Conservation (phyloP, 306 rosid genomes). For the Trifolium dubium region DNA sequence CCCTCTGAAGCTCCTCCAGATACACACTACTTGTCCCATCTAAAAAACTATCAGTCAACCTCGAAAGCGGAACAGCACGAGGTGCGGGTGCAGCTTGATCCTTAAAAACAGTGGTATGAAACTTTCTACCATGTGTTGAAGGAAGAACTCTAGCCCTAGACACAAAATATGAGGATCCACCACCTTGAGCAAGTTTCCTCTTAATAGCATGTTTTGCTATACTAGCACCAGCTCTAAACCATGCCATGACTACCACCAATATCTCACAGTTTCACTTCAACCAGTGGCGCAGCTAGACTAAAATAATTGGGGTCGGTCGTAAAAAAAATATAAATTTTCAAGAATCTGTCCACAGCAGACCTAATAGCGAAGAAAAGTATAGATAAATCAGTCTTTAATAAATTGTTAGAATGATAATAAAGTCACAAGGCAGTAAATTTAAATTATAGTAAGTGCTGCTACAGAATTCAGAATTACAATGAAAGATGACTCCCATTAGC, state of each 20-base stretch:
- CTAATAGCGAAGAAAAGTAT: too few relatives aligned
- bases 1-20: conserved; percentile 95
- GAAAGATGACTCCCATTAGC: neutral
- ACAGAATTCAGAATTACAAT: neutral
- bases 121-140: conserved; percentile 53
- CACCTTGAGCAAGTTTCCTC: conserved; percentile 61
- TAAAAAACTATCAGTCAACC: conserved; percentile 84
- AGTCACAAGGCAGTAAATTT: too few relatives aligned
- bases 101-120: conserved; percentile 67
- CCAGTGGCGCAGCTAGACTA: neutral
- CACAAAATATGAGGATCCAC: conserved; percentile 52
- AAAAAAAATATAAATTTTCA: too few relatives aligned
- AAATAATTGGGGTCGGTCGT: too few relatives aligned
- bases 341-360: too few relatives aligned
- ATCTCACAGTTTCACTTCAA: conserved; percentile 25
- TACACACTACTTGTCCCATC: conserved; percentile 98
- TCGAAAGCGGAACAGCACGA: conserved; percentile 88
- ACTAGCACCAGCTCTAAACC: conserved; percentile 85
- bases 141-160: conserved; percentile 65
- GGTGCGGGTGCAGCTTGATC: conserved; percentile 81
- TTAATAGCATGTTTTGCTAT: conserved; percentile 74
- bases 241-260: conserved; percentile 57
- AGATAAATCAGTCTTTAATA: neutral
- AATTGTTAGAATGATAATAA: neutral
- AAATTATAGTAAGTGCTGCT: neutral